Evolutionary conservation across 2,329 filamentous ascomycete species (phyloP).

Genomic region (Lecanosticta acicola): DNA sequence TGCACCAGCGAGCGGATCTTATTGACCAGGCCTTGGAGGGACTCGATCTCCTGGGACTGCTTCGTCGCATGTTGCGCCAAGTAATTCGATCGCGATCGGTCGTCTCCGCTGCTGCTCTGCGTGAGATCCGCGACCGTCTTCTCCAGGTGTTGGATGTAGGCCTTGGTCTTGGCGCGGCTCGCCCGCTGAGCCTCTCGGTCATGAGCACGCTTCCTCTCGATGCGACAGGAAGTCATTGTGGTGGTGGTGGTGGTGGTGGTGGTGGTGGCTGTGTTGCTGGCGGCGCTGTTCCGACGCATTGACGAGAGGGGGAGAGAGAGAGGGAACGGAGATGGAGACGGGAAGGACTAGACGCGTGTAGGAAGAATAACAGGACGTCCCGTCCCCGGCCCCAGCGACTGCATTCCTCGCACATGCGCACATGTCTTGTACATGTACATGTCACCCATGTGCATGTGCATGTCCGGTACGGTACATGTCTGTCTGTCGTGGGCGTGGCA

Average conservation of each 20-base stretch:
- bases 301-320: background rate
- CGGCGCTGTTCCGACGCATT: slow-evolving; percentile 14
- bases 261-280: background rate
- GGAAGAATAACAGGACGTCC: too few relatives aligned
- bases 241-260: background rate
- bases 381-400: too few relatives aligned
- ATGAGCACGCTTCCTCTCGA: slow-evolving; percentile 25
- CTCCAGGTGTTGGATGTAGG: slow-evolving; percentile 22
- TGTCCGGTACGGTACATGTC: too few relatives aligned
- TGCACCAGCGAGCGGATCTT: slow-evolving; percentile 21
- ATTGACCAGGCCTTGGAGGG: slow-evolving; percentile 17
- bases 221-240: slow-evolving; percentile 17
- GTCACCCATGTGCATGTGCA: too few relatives aligned
- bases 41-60: slow-evolving; percentile 21
- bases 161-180: slow-evolving; percentile 21
- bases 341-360: too few relatives aligned
- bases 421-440: too few relatives aligned
- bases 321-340: background rate
- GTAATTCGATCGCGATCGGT: slow-evolving; percentile 19
- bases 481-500: too few relatives aligned
- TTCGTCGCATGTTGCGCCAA: slow-evolving; percentile 20
- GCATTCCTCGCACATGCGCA: too few relatives aligned
- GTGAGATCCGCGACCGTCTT: slow-evolving; percentile 21
- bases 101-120: slow-evolving; percentile 15
- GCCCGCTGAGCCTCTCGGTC: slow-evolving; percentile 21